phyloP scores from a whole-genome alignment of 208 protist species.

The Trypanosoma brucei region DNA sequence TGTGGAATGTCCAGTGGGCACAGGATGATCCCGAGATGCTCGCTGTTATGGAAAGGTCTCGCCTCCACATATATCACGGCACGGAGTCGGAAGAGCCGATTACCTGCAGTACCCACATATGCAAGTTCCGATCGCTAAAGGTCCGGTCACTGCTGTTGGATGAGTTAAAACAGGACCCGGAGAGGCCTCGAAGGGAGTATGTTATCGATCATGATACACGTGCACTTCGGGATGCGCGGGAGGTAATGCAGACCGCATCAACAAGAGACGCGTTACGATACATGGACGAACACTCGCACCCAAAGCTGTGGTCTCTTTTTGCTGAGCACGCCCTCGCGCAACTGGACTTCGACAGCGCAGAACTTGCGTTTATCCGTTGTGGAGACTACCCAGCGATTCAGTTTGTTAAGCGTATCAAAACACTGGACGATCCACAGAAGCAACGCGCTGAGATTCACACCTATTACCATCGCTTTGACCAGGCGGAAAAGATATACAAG shows the following conservation, averaged over 20 bases:
- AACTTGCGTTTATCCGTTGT: conserved; percentile 93
- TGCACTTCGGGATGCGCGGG: conserved; percentile 83
- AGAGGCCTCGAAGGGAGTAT: conserved; percentile 81
- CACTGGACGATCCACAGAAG: conserved; percentile 91
- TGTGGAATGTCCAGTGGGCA: conserved; percentile 93
- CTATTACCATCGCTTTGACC: conserved; percentile 94
- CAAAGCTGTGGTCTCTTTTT: conserved; percentile 92
- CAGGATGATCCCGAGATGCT: conserved; percentile 91
- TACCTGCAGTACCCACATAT: conserved; percentile 86
- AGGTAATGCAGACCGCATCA: conserved; percentile 45
- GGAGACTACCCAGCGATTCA: conserved; percentile 95
- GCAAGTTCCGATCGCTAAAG: conserved; percentile 89
- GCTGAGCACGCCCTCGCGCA: conserved; percentile 89
- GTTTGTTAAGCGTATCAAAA: conserved; percentile 93
- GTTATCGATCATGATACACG: conserved; percentile 89
- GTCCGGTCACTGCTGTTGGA: conserved; percentile 90
- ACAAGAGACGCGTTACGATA: conserved; percentile 90
- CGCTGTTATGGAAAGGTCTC: conserved; percentile 94
- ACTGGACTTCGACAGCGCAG: conserved; percentile 86
- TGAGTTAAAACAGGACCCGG: conserved; percentile 91
- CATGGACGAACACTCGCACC: conserved; percentile 86
- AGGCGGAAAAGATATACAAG: conserved; percentile 94
- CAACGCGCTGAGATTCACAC: conserved; percentile 95
- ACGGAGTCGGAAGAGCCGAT: conserved; percentile 90
- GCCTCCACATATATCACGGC: conserved; percentile 91